Percentiles rank a stretch among this genome's conserved stretches.
Evolutionary conservation across 1,284 basidiomycete genomes (phyloP).

Genomic region (Megacollybia platyphylla): DNA sequence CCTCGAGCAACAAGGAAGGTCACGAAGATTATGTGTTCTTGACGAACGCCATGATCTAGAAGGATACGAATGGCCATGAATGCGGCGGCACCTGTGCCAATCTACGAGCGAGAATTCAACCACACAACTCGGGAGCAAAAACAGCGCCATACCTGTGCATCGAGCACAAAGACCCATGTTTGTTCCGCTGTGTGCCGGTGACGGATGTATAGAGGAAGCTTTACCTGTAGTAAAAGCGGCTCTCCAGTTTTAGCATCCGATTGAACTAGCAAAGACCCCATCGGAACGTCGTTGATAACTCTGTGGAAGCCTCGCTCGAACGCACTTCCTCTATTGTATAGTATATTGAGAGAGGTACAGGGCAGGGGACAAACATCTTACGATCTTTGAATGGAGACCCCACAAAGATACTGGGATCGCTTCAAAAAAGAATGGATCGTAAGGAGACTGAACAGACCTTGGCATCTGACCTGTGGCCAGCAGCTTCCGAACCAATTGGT

Average conservation of each 20-base stretch:
- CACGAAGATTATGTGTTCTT: conserved; percentile 78
- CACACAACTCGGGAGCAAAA: not conserved
- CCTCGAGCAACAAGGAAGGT: conserved; percentile 74
- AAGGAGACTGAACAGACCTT: conserved; percentile 22
- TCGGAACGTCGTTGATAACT: conserved; percentile 77
- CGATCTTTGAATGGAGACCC: conserved; percentile 78
- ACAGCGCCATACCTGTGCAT: conserved; percentile 59
- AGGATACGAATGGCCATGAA: conserved; percentile 96
- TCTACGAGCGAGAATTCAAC: conserved; percentile 27
- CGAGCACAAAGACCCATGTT: conserved; percentile 83
- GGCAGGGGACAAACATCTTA: conserved; percentile 18
- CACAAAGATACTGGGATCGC: conserved; percentile 48
- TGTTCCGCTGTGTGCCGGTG: conserved; percentile 49
- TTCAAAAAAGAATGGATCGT: conserved; percentile 2
- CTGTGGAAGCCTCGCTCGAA: conserved; percentile 84
- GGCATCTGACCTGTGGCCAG: conserved; percentile 54
- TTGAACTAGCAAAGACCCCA: conserved; percentile 88
- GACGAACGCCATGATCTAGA: conserved; percentile 86
- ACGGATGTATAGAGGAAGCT: conserved; percentile 67
- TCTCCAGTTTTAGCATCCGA: conserved; percentile 79
- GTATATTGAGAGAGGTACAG: conserved; percentile 6
- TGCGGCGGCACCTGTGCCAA: conserved; percentile 89
- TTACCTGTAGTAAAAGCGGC: conserved; percentile 75
- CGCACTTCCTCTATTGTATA: conserved; percentile 58
- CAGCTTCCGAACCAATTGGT: conserved; percentile 42